Base-by-base conservation (phyloP, 75 land plant species). In the Cryptomeria japonica region DNA sequence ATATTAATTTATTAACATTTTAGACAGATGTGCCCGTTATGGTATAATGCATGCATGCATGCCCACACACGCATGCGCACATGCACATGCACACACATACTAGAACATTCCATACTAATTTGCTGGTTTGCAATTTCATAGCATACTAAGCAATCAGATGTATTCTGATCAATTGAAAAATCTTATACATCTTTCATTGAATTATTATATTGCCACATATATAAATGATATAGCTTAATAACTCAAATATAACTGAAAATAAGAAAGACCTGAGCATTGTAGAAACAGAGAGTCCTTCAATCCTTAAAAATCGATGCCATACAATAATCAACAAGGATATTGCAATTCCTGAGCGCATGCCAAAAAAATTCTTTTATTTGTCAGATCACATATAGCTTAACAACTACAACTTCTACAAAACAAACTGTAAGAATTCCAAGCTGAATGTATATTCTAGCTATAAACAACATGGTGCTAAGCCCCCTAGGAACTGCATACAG, bases 301-400 rank as follows among this genome's bases (percentile, higher is more conserved):
- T 87, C 68, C 86, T 84, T 31, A 93, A 70, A 61, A 90, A 80
- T 22, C 89, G 91, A 31, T 89, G 86, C 96, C 96, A 95, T 32
- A 88, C 93, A 85, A 95, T 86, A 82, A 92, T 84, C 90, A 95
- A 93, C 36, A 95, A 86, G 88, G 91, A 89, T 88, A 92, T 91
- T 72, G 93, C 93, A 89, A 90, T 95, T 85, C 96, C 96, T 95
- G 73, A 4, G 37, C 64, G 82, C 64, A 46, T 47, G 11, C 19
- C 53, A 1, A 25, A 87, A 41, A 11, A 37, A 53, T 41, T 16
- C 70, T n/a, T 37, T 44, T 38, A 78, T 47, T 34, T 34, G 5
- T 47, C 41, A 42, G 11, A 80, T 42, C 44, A 42, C 83, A 25
- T 80, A 3, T 44, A 80, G 22, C 78, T 36, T 75, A 77, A 77